phyloP scores from a whole-genome alignment of 768 basidiomycete genomes.

The Galerina sulciceps region DNA sequence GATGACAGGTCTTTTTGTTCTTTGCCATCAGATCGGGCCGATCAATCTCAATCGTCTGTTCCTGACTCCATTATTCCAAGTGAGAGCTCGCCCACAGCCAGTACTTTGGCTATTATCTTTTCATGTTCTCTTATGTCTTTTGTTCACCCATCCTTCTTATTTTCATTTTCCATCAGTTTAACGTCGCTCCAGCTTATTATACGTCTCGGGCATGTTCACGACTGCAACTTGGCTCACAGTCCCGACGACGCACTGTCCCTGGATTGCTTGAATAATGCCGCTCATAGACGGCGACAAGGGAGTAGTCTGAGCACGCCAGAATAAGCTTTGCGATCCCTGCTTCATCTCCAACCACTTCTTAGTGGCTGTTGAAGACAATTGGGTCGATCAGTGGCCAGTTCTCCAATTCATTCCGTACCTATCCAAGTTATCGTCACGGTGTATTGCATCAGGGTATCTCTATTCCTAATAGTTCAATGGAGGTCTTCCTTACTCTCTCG shows the following conservation, averaged over 20 bases:
- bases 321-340: no score
- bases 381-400: no score
- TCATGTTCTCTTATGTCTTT: background rate
- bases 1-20: constrained; percentile 27
- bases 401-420: no score
- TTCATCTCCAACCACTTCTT: no score
- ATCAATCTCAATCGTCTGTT: constrained; percentile 10
- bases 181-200: background rate
- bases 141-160: background rate
- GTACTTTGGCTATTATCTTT: background rate
- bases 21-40: constrained; percentile 16
- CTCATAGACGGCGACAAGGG: background rate
- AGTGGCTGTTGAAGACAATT: no score
- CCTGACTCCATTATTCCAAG: constrained; percentile 3
- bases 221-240: background rate
- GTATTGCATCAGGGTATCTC: no score
- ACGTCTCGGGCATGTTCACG: background rate
- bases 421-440: no score
- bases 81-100: constrained; percentile 3
- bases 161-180: background rate
- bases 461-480: no score
- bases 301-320: background rate
- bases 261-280: background rate
- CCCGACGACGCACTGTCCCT: background rate
- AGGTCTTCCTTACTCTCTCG: no score